Base-by-base conservation (phyloP, 2,329 filamentous ascomycete genomes). In the Fusarium ambrosium region DNA sequence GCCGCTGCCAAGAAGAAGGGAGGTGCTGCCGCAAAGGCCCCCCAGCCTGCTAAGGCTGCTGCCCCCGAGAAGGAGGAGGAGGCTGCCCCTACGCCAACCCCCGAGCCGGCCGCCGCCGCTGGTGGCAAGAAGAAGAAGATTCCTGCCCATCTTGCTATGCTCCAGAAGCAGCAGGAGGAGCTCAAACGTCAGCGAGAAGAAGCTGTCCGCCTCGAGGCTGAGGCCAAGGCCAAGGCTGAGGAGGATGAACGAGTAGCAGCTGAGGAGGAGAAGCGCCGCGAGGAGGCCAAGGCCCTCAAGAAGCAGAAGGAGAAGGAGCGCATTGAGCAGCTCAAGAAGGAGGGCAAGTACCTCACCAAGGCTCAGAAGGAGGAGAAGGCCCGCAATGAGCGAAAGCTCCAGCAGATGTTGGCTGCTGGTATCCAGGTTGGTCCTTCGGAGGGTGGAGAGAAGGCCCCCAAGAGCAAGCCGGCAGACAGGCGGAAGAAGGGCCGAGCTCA, bases 301-400 rank as follows among this genome's bases (percentile, higher is more conserved):
- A 97, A 96, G 87, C 93, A 95, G 79, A 95, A 91, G 81, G 94
- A 97, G 79, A 96, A 94, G 87, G 93, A 95, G 82, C 94, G 90
- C 84, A 92, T 96, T 70, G 94, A 97, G 81, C 92, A 96, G 85
- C 89, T 95, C 66, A 97, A 96, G 89, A 94, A 93, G 82, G 94
- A 95, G 82, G 94, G 94, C 82, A 96, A 94, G 80, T 96, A 93
- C 84, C 86, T 96, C 79, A 96, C 94, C 75, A 95, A 96, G 84
- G 94, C 94, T 16, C 94, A 97, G 81, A 94, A 92, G 80, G 93
- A 95, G 79, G 93, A 94, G 80, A 94, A 95, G 85, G 92, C 92
- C 27, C 90, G 92, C 79, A 93, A 94, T 77, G 93, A 96, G 84
- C 87, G 92, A 79, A 95, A 95, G 78, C 85, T 96, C 64, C 92